A percentile compares a stretch with the other conserved stretches of the same genome.
Conservation (phyloP, 1,284 basidiomycete species). For the Athelia sp. region DNA sequence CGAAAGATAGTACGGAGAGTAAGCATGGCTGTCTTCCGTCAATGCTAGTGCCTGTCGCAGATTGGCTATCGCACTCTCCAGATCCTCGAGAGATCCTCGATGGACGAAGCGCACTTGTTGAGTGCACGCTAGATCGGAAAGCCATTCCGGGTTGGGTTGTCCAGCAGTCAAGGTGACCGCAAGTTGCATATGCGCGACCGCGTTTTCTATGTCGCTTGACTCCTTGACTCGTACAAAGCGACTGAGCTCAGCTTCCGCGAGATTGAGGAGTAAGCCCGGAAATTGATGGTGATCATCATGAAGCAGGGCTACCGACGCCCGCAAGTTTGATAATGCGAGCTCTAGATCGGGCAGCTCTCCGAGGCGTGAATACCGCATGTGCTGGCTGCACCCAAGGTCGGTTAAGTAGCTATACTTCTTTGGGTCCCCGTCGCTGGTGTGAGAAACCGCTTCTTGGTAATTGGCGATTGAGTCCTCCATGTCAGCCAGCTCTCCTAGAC, state of each 20-base stretch:
- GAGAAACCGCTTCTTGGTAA: background rate
- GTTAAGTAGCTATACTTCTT: background rate
- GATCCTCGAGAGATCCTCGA: background rate
- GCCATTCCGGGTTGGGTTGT: too few species aligned
- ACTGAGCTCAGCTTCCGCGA: too few species aligned
- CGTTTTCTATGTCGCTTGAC: too few species aligned
- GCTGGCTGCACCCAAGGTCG: background rate
- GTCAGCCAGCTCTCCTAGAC: conserved; percentile 6
- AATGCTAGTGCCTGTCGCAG: background rate
- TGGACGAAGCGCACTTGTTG: conserved; percentile 3
- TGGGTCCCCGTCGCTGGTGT: background rate
- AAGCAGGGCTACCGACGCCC: background rate
- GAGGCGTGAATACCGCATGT: background rate
- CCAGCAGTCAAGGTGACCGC: background rate
- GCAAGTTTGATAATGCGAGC: background rate
- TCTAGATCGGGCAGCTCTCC: conserved; percentile 1
- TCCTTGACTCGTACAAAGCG: too few species aligned
- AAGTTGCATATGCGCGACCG: too few species aligned
- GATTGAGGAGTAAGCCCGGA: background rate
- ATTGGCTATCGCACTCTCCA: background rate
- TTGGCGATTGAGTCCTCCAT: conserved; percentile 7
- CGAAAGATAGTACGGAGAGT: background rate
- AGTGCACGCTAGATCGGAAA: background rate
- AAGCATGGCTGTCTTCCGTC: background rate
- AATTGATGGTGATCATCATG: background rate